Evolutionary conservation across 768 basidiomycete species (phyloP).

Genomic region (Podaxis mareebaensis): DNA sequence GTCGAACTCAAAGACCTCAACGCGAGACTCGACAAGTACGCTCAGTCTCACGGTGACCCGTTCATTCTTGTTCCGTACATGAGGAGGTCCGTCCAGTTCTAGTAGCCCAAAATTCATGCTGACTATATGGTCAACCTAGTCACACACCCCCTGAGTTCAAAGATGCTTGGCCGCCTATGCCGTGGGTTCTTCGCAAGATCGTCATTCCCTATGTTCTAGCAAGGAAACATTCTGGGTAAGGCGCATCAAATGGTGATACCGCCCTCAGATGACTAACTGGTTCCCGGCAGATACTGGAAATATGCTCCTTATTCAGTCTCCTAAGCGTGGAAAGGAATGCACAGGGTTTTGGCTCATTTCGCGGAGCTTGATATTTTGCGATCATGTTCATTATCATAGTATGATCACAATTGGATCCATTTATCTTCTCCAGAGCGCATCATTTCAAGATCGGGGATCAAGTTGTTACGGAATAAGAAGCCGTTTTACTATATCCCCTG

Average conservation of each 20-base stretch:
- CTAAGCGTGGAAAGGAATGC: background rate
- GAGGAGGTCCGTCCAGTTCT: background rate
- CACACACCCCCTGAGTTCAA: conserved; percentile 13
- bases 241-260: background rate
- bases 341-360: background rate
- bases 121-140: background rate
- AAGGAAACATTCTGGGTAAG: conserved; percentile 12
- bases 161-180: conserved; percentile 14
- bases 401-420: no score
- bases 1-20: conserved; percentile 10
- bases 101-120: background rate
- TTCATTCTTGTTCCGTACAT: conserved; percentile 13
- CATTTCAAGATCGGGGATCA: no score
- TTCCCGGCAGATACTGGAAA: conserved; percentile 9
- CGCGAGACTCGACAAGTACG: background rate
- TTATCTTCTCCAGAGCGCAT: no score
- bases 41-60: conserved; percentile 8
- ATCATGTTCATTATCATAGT: background rate
- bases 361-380: background rate
- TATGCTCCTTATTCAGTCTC: conserved; percentile 12
- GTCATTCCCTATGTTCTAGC: conserved; percentile 12
- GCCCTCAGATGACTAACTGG: background rate
- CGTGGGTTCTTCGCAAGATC: conserved; percentile 12
- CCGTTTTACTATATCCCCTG: no score
- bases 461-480: no score